Base-by-base conservation (phyloP, 495 filamentous ascomycete species). In the Penicillium cosmopolitanum region DNA sequence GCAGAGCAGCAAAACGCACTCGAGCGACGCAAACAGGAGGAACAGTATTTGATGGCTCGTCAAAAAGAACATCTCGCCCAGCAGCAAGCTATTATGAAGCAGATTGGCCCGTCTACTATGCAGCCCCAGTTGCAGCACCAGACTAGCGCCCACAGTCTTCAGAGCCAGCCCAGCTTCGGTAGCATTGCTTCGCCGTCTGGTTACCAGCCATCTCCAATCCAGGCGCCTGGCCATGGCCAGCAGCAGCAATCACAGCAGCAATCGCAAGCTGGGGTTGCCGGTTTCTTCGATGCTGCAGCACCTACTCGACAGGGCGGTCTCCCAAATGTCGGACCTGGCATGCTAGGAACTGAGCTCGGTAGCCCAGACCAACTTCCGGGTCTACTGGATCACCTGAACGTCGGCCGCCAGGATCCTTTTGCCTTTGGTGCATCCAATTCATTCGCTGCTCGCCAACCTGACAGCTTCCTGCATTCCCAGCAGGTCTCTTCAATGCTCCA, bases 1-100 rank as follows among this genome's bases (percentile, higher is more conserved):
- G 95, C 95, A 0, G 93, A 96, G 64, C 95, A 98, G 75, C 95
- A 98, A 66, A 98, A 98, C 73, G 94, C 95, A 15, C 79, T 98
- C 10, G 95, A 98, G 72, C 83, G 95, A 42, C 83, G 96, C 21
- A 98, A 98, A 80, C 95, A 98, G 70, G 95, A 98, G 68, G 95
- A 98, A 68, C 95, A 98, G 66, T 96, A 96, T 73, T 79, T 96
- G 19, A 92, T 97, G 84, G 95, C 95, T 16, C 86, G 94, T 10
- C 94, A 98, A 71, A 89, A 96, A 58, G 95, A 98, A 69, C 89
- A 91, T 68, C 82, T 96, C n/a, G 87, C 89, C 38, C 93, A 93
- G 61, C 91, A 95, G 65, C 89, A 93, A 62, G 85, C 89, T 13
- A 82, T 89, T 57, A 87, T 89, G 70, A 89, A 91, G 70, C 86